Base-by-base conservation (phyloP, 2,329 filamentous ascomycete genomes). In the Hymenoscyphus albidus region DNA sequence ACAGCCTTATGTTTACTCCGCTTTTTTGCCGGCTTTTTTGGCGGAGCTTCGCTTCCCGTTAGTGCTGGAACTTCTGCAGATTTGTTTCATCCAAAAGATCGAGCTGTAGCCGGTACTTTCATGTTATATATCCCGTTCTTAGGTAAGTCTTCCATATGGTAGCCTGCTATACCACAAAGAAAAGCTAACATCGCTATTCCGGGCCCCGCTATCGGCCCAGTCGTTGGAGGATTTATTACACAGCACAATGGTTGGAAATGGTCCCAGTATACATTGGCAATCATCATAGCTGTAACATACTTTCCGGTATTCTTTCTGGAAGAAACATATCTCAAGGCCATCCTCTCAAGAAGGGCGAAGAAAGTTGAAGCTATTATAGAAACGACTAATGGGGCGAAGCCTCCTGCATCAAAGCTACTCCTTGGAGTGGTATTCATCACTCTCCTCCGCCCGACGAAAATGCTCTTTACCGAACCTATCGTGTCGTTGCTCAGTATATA, bases 401-500 rank as follows among this genome's bases (percentile, higher is more conserved):
- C 64, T n/a, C 58, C 58, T 44, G 62, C 62, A 13, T 39, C 40
- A 12, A 63, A 62, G 9, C 31, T 67, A 14, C 48, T 68, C 7
- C 51, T 63, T 16, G 61, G 58, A 16, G 55, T 65, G 14, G 44
- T 70, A 4, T 65, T 64, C 44, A 64, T 67, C 48, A 69, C 62
- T 9, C 58, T 71, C 22, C 54, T 69, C 12, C 63, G 64, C 6
- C 85, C 85, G 0, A 16, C 85, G 0, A 79, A 81, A 55, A 87
- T 90, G 81, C 78, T 89, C 9, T 70, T 86, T 48, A 82, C 82
- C 0, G 87, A 90, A 68, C 85, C 86, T 1, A 87, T 90, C 48
- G 83, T 88, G 1, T 80, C 81, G 12, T 85, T 87, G 64, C 73
- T 80, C 42, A 80, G 78, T 61, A 69, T 84, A 0, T 85, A 85